phyloP scores from a whole-genome alignment of 31 red algal genomes.

The Odonthalia washingtoniensis region DNA sequence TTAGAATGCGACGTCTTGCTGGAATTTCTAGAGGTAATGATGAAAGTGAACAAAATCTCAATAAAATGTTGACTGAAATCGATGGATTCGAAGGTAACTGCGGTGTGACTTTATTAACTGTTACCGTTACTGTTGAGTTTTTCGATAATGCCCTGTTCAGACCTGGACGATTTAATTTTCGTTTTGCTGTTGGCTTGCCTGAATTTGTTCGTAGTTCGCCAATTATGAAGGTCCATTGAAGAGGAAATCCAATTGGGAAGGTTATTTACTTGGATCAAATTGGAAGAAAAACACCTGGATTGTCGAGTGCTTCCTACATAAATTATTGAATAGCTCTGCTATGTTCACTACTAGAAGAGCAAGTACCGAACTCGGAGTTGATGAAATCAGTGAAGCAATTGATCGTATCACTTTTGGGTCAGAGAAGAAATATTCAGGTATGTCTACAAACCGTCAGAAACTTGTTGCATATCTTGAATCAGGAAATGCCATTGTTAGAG shows the following conservation, averaged over 20 bases:
- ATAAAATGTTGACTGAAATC: slow-evolving; percentile 86
- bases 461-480: no score
- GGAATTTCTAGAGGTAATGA: slow-evolving; percentile 82
- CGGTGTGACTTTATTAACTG: slow-evolving; percentile 89
- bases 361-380: no score
- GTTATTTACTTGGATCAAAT: slow-evolving; percentile 79
- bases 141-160: slow-evolving; percentile 83
- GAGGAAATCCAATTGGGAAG: slow-evolving; percentile 76
- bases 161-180: slow-evolving; percentile 84
- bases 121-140: slow-evolving; percentile 83
- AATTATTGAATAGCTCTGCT: slow-evolving; percentile 90
- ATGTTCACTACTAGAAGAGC: no score
- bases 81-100: slow-evolving; percentile 86
- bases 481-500: no score
- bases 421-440: no score
- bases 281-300: slow-evolving; percentile 86
- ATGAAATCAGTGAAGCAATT: no score
- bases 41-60: slow-evolving; percentile 90
- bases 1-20: slow-evolving; percentile 74
- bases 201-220: slow-evolving; percentile 62
- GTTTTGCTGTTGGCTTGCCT: slow-evolving; percentile 80
- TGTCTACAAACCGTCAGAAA: no score
- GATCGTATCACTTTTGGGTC: no score
- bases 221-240: slow-evolving; percentile 84
- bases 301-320: slow-evolving; percentile 88